These are phyloP conservation scores for Sporisorium reilianum DNA, from an alignment of 1,284 basidiomycete species.

Conservation along the genomic window DNA sequence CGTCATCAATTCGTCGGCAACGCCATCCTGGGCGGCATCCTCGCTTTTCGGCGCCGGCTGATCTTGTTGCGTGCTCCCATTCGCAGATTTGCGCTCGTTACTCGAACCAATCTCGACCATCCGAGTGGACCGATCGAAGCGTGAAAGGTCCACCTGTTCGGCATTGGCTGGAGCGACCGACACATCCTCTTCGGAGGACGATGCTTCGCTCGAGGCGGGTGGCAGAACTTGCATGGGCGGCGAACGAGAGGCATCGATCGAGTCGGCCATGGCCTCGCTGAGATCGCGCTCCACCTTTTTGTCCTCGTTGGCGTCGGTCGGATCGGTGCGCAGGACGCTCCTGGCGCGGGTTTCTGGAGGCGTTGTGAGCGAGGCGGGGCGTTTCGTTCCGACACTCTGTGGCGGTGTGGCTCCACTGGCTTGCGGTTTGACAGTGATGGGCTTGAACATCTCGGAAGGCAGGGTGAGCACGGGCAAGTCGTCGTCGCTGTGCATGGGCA, in stretches of 20 bases:
- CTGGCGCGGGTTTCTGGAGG: constrained; percentile 32
- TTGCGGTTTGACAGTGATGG: background rate
- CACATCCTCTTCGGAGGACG: constrained; percentile 25
- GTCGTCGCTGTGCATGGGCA: constrained; percentile 20
- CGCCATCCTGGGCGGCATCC: constrained; percentile 3
- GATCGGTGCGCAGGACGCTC: constrained; percentile 24
- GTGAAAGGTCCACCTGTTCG: constrained; percentile 26
- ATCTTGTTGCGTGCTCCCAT: background rate
- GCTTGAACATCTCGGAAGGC: constrained; percentile 28
- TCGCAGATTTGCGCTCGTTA: background rate
- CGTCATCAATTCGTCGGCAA: constrained; percentile 26
- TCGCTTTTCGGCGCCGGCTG: background rate
- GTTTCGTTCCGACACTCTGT: constrained; percentile 25
- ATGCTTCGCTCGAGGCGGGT: constrained; percentile 11
- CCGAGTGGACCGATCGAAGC: constrained; percentile 40
- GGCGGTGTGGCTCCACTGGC: background rate
- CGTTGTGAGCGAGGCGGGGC: constrained; percentile 45
- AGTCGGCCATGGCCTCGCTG: constrained; percentile 36
- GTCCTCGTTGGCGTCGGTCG: background rate
- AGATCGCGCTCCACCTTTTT: constrained; percentile 37
- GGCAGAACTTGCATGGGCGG: constrained; percentile 18
- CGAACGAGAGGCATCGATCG: constrained; percentile 22
- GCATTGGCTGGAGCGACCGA: constrained; percentile 6
- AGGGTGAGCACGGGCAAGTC: constrained; percentile 43
- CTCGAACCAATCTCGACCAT: constrained; percentile 30